A percentile compares a stretch with the other conserved stretches of the same genome.
Evolutionary conservation across 805 yeast genomes (phyloP).

Genomic region (Wickerhamiella hasegawae): DNA sequence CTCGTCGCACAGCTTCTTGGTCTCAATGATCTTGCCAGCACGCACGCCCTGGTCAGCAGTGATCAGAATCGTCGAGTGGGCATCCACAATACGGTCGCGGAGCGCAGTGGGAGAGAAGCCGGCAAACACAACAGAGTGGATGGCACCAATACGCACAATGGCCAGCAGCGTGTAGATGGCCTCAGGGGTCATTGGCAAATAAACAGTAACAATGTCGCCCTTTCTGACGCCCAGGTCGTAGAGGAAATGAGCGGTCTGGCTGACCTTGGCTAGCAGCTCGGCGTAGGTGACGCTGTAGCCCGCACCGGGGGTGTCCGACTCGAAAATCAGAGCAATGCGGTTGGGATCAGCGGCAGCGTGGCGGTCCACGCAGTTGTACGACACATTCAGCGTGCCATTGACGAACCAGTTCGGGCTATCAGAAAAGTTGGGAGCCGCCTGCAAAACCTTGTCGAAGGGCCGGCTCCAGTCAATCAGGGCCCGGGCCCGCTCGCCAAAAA

Average conservation of each 20-base stretch:
- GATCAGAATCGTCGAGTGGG: conserved; percentile 52
- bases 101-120: conserved; percentile 65
- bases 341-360: conserved; percentile 58
- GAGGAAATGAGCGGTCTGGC: conserved; percentile 55
- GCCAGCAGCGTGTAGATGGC: conserved; percentile 65
- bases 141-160: conserved; percentile 64
- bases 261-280: conserved; percentile 54
- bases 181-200: conserved; percentile 75
- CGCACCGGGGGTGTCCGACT: conserved; percentile 62
- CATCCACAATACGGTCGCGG: conserved; percentile 57
- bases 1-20: conserved; percentile 71
- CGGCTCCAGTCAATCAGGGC: conserved; percentile 36
- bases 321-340: conserved; percentile 60
- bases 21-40: conserved; percentile 69
- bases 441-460: conserved; percentile 27
- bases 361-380: conserved; percentile 69
- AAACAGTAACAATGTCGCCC: conserved; percentile 77
- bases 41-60: conserved; percentile 73
- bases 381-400: conserved; percentile 66
- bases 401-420: conserved; percentile 53
- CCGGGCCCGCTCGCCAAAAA: conserved; percentile 39
- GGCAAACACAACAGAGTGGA: conserved; percentile 75
- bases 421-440: conserved; percentile 8
- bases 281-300: conserved; percentile 50
- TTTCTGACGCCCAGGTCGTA: conserved; percentile 50